These are phyloP conservation scores for Phytophthora palmivora DNA, from an alignment of 352 stramenopile species.

Conservation along the genomic window DNA sequence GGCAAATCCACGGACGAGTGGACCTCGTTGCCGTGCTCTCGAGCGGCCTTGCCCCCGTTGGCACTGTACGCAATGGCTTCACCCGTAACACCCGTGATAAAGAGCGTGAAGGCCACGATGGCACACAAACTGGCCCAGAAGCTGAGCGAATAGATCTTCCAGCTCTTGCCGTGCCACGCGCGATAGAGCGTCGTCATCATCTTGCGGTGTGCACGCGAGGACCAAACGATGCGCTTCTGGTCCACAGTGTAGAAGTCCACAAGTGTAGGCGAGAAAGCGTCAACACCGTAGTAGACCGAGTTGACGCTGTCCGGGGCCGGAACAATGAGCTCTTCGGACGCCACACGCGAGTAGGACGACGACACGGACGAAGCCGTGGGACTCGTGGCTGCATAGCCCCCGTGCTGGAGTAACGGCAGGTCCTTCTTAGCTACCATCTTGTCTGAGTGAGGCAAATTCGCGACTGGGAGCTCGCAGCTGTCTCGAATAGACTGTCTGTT, in stretches of 20 bases:
- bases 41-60: constrained; percentile 35
- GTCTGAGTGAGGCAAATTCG: constrained; percentile 26
- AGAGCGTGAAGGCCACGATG: constrained; percentile 62
- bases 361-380: constrained; percentile 58
- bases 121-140: constrained; percentile 72
- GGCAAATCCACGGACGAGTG: constrained; percentile 67
- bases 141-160: constrained; percentile 79
- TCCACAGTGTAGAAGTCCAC: constrained; percentile 88
- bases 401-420: constrained; percentile 64
- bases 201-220: constrained; percentile 85
- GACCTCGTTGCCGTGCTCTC: constrained; percentile 22
- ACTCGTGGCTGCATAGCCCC: constrained; percentile 37
- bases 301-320: constrained; percentile 73
- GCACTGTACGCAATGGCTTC: constrained; percentile 63
- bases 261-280: constrained; percentile 87
- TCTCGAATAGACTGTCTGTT: constrained; percentile 17
- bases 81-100: constrained; percentile 64
- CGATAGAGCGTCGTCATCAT: constrained; percentile 90
- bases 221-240: constrained; percentile 89
- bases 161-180: constrained; percentile 72
- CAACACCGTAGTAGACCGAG: constrained; percentile 88
- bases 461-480: constrained; percentile 35
- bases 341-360: constrained; percentile 64
- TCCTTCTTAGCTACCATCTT: constrained; percentile 56
- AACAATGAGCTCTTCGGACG: constrained; percentile 85